phyloP scores from a whole-genome alignment of 805 yeast genomes.

The Kuraishia hungarica region DNA sequence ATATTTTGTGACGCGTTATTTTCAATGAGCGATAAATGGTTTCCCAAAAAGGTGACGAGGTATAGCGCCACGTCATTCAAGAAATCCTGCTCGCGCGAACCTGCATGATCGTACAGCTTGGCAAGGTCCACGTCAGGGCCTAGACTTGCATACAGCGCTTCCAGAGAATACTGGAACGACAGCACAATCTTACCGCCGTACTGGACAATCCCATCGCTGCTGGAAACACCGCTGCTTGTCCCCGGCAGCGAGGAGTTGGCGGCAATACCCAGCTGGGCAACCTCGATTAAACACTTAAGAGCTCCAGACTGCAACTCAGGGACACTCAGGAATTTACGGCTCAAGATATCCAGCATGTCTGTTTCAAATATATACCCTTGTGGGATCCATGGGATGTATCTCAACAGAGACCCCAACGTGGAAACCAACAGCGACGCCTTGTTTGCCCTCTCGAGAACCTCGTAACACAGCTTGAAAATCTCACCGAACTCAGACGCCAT shows the following conservation, averaged over 20 bases:
- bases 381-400: slow-evolving; percentile 94
- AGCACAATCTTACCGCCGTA: slow-evolving; percentile 50
- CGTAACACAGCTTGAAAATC: slow-evolving; percentile 87
- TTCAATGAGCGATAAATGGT: slow-evolving; percentile 64
- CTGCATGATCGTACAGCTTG: slow-evolving; percentile 64
- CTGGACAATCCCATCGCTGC: slow-evolving; percentile 10
- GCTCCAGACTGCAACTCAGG: slow-evolving; percentile 77
- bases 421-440: slow-evolving; percentile 78
- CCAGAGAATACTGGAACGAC: slow-evolving; percentile 68
- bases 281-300: slow-evolving; percentile 89
- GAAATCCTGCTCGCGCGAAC: slow-evolving; percentile 82
- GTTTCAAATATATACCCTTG: slow-evolving; percentile 85
- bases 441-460: slow-evolving; percentile 84
- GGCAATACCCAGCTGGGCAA: slow-evolving; percentile 44
- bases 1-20: slow-evolving; percentile 27
- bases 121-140: slow-evolving; percentile 70
- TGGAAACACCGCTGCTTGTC: not conserved
- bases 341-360: slow-evolving; percentile 59
- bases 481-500: slow-evolving; percentile 89
- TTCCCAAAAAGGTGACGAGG: slow-evolving; percentile 72
- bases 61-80: slow-evolving; percentile 93
- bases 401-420: slow-evolving; percentile 72
- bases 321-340: slow-evolving; percentile 69
- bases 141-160: slow-evolving; percentile 55
- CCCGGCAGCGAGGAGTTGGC: slow-evolving; percentile 29